Base-by-base conservation (phyloP, 345 rosid genomes). In the Citrus cavaleriei region DNA sequence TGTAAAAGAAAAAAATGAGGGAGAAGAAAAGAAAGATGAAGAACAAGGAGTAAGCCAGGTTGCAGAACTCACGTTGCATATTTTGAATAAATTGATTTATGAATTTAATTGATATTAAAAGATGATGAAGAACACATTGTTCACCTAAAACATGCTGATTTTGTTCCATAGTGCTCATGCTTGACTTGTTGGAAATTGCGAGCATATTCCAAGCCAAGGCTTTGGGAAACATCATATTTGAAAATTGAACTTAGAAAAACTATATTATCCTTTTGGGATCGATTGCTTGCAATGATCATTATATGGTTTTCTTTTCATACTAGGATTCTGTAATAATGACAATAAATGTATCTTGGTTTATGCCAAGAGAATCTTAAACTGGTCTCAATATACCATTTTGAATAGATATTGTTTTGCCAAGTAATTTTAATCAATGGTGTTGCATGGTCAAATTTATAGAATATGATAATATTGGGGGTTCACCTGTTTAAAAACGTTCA, bases 41-140 rank as follows among this genome's bases (percentile, higher is more conserved):
- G 98, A 93, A 80, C 74, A 65, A 42, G 90, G 89, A 88, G 92
- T 93, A 87, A 77, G 86, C 82, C 35, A 74, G 75, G 79, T 77
- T 70, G 71, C 38, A 27, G 18, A 51, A 28, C 77, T 54, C 63
- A 73, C 38, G 77, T n/a, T 57, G 28, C 69, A 67, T 58, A 49
- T 59, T 73, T 71, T 42, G 65, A 73, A 54, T 79, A 34, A 73
- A 73, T 54, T 75, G 63, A 81, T 84, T 79, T 64, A 73, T 71
- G 62, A 77, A 51, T 16, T 78, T 68, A 74, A 74, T 75, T 69
- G 63, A 64, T 66, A 27, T 61, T 46, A 80, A 73, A 51, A 66
- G 51, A 79, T 55, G 73, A 58, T 34, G 38, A 61, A 62, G 38
- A 70, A 49, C 68, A 54, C 37, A 80, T 49, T 57, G 42, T 81